These are phyloP conservation scores for Boletus bicolor DNA, from an alignment of 768 basidiomycete genomes.

Conservation along the genomic window DNA sequence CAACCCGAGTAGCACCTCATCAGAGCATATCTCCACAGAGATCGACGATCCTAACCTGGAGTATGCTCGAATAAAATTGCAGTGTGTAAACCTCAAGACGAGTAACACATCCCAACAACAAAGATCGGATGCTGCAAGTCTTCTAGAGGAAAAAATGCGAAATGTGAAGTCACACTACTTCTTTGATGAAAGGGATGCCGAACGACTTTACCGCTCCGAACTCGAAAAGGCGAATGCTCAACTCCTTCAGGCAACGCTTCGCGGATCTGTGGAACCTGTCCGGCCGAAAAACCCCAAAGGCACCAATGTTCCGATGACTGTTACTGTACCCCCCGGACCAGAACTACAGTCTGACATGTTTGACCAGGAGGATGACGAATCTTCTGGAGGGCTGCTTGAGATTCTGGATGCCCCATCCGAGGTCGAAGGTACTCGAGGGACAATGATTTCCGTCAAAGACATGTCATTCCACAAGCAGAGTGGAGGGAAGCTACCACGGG, in stretches of 20 bases:
- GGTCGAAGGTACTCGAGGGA: constrained; percentile 55
- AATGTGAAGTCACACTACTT: constrained; percentile 58
- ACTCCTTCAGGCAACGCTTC: constrained; percentile 43
- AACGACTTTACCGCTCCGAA: constrained; percentile 51
- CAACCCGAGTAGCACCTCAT: constrained; percentile 17
- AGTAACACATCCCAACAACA: constrained; percentile 27
- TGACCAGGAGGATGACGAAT: constrained; percentile 49
- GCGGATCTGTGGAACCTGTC: constrained; percentile 20
- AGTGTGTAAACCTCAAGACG: constrained; percentile 46
- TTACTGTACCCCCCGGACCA: background rate
- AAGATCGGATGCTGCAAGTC: constrained; percentile 30
- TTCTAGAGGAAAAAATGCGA: constrained; percentile 45
- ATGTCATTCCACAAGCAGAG: constrained; percentile 83
- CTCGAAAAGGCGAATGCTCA: constrained; percentile 46
- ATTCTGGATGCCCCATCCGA: constrained; percentile 64
- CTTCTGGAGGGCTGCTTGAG: constrained; percentile 62
- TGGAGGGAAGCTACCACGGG: constrained; percentile 79
- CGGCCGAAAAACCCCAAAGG: background rate
- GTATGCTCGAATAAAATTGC: constrained; percentile 63
- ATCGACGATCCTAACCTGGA: constrained; percentile 54
- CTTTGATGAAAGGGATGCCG: constrained; percentile 67
- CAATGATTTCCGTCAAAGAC: constrained; percentile 54
- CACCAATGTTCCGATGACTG: background rate
- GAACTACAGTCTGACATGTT: constrained; percentile 43
- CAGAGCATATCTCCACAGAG: constrained; percentile 36